Base-by-base conservation (phyloP, 805 yeast genomes). In the Sugiyamaella smithiae region DNA sequence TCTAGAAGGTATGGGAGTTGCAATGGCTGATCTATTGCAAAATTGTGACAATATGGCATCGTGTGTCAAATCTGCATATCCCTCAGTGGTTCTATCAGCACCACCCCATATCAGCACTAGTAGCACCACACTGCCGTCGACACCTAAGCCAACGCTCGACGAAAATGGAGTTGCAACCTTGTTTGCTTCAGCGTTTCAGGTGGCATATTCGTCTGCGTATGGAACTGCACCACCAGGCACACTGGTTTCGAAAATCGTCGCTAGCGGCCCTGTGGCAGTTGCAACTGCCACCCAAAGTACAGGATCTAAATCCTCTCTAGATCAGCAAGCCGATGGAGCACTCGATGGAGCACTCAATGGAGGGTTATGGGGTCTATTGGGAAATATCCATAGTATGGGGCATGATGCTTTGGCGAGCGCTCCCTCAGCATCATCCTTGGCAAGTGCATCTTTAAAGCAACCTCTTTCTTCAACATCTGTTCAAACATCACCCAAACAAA, bases 171-270 rank as follows among this genome's bases (percentile, higher is more conserved):
- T 19, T 14, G 38, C 4, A 12, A 14, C 19, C 11, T 11, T 19
- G 12, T 35, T 35, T 35, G 38, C 38, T 16, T 35, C 38, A 5
- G 38, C 16, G 16, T 35, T 35, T 19, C 22, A 14, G 22, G 20
- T 14, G 3, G 22, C 9, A 7, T 35, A 35, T 19, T 14, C 38
- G 12, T 35, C 38, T 5, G 38, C 38, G 9, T 35, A 35, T 35
- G 38, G 38, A 35, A 35, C 38, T 4, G 38, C 38, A 14, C 38
- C 38, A 14, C 38, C 38, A 5, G 38, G 22, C 9, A 12, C 16
- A 14, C 20, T 35, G 3, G 38, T 35, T 14, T 14, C 38, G 11
- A 35, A 35, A n/a, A 19, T 35, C 16, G 38, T 20, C 12, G 22
- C 3, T 5, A 35, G 38, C 16, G 38, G 38, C 11, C 38, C 38